Evolutionary conservation across 2,329 filamentous ascomycete species (phyloP).

Genomic region (Sclerotinia nivalis): DNA sequence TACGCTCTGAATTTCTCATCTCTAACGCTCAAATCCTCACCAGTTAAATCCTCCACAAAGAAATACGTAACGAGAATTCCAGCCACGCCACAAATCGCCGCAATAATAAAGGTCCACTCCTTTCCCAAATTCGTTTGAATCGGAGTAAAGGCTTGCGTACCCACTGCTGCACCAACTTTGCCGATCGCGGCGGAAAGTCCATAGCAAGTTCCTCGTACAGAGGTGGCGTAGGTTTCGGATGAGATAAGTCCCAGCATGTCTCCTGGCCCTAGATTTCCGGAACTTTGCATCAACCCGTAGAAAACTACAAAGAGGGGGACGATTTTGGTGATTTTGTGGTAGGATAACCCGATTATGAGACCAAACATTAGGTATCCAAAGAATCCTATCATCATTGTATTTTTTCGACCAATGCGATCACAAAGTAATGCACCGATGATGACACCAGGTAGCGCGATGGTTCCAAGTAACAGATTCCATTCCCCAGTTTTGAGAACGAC

Average conservation of each 20-base stretch:
- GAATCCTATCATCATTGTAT: constrained; percentile 54
- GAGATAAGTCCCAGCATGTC: constrained; percentile 53
- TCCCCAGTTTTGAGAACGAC: constrained; percentile 47
- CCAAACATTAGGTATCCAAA: constrained; percentile 53
- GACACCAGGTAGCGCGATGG: constrained; percentile 51
- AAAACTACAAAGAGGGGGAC: constrained; percentile 54
- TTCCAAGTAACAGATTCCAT: constrained; percentile 51
- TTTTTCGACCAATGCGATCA: constrained; percentile 51
- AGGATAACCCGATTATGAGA: constrained; percentile 52
- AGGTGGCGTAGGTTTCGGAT: constrained; percentile 53
- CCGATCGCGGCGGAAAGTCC: constrained; percentile 53
- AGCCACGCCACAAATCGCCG: constrained; percentile 51
- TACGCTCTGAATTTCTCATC: constrained; percentile 50
- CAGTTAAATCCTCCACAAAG: constrained; percentile 49
- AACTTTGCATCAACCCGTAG: constrained; percentile 53
- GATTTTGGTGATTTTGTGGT: constrained; percentile 50
- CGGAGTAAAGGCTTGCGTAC: constrained; percentile 52
- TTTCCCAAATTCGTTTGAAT: constrained; percentile 50
- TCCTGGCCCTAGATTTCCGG: constrained; percentile 52
- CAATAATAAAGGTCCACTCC: constrained; percentile 54
- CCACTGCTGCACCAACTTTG: constrained; percentile 53
- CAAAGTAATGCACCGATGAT: constrained; percentile 52
- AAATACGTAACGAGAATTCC: constrained; percentile 51
- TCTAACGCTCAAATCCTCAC: constrained; percentile 47
- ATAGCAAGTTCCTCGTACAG: constrained; percentile 53